Base-by-base conservation (phyloP, 345 rosid genomes). In the Barbarea vulgaris region DNA sequence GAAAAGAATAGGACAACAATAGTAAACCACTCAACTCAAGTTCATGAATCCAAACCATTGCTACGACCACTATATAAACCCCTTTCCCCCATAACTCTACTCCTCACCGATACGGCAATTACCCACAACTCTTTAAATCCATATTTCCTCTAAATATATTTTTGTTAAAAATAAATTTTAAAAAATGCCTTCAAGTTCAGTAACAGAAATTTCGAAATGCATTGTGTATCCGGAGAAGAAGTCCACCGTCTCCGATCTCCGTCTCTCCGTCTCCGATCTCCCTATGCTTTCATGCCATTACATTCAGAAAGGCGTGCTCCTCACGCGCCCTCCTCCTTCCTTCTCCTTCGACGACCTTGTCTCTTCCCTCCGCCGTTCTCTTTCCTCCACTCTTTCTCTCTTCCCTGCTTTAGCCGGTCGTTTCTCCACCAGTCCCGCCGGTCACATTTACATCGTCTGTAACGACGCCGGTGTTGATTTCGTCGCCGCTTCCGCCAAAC, bases 231-330 rank as follows among this genome's bases (percentile, higher is more conserved):
- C 97, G 1, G 81, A 81, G 50, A 75, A 79, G 25, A 70, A 57
- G 34, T 79, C 97, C 73, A 24, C 81, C 41, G 14, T 88, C 50
- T 76, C 89, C 7, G 84, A 83, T 75, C 97, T 95, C 73, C 89
- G 90, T 1, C 97, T 95, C 76, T 90, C 96, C 8, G 97, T 92
- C 62, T 95, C 99, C 30, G 99, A 95, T 76, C 84, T 92, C 41
- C 97, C 97, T 22, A 95, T 95, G 99, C 93, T 95, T 55, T 89
- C 99, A 2, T 95, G 99, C 64, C 99, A 95, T 22, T 95, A 95
- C 82, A 95, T 95, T 72, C 99, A 95, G 31, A 95, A 95, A 80
- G 99, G 99, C 0, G 88, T 92, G 30, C 91, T 95, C 72, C 81
- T 95, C 53, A 3, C 84, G 0, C 34, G 66, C 42, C 67, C 63